phyloP scores from a whole-genome alignment of 2,329 filamentous ascomycete species.

The Beauveria pseudobassiana region DNA sequence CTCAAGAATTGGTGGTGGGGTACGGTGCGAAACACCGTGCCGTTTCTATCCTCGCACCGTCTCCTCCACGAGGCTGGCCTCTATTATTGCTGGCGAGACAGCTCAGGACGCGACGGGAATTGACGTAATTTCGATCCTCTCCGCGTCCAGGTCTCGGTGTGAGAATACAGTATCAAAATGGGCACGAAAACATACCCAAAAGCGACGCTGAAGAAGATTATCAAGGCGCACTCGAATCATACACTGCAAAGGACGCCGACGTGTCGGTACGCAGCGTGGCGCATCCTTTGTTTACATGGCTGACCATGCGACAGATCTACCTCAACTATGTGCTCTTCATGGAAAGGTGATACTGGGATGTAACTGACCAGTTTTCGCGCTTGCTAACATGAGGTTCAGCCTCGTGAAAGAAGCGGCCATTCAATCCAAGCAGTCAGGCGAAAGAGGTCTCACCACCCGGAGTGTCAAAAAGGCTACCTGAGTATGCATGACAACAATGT shows the following conservation, averaged over 20 bases:
- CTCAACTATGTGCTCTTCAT: slow-evolving; percentile 81
- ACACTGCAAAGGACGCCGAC: slow-evolving; percentile 80
- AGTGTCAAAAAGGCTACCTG: slow-evolving; percentile 72
- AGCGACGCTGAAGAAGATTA: slow-evolving; percentile 76
- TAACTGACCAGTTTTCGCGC: not conserved
- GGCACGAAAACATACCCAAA: slow-evolving; percentile 75
- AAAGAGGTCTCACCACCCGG: slow-evolving; percentile 65
- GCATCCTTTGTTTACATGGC: slow-evolving; percentile 15
- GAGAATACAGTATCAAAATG: slow-evolving; percentile 10
- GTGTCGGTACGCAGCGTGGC: slow-evolving; percentile 54
- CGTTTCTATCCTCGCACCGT: not conserved
- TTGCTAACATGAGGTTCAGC: slow-evolving; percentile 32
- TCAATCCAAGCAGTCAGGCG: slow-evolving; percentile 64
- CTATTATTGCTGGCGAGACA: not conserved
- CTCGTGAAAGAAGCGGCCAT: slow-evolving; percentile 75
- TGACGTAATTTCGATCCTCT: not conserved
- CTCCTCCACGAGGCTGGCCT: not conserved
- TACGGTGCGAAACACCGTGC: slow-evolving; percentile 5
- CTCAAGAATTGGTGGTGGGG: slow-evolving; percentile 11
- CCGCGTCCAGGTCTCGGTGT: too few species aligned
- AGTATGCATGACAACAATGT: slow-evolving; percentile 39
- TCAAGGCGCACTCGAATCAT: slow-evolving; percentile 80
- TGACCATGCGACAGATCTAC: slow-evolving; percentile 57
- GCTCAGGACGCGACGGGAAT: not conserved
- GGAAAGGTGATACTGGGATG: slow-evolving; percentile 40